A percentile compares a stretch with the other conserved stretches of the same genome.
Conservation (phyloP, 2,329 filamentous ascomycete species). For the Alternaria hordeiaustralica region DNA sequence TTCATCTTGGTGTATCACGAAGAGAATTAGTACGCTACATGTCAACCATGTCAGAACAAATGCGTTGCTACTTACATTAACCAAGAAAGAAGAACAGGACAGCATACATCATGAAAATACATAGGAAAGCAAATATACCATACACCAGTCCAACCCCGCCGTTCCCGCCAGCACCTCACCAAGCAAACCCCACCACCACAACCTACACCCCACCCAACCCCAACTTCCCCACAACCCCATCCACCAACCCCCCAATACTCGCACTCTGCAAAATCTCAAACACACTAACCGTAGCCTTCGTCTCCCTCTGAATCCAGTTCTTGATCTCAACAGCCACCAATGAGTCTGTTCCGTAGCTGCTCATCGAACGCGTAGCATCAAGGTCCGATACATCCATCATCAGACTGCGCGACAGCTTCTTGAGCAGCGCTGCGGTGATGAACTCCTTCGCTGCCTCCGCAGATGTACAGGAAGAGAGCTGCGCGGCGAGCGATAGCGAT, state of each 20-base stretch:
- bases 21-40: too few species aligned
- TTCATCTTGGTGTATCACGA: too few species aligned
- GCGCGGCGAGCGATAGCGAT: background rate
- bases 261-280: constrained; percentile 29
- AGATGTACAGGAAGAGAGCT: constrained; percentile 4
- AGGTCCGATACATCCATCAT: constrained; percentile 23
- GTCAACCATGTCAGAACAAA: too few species aligned
- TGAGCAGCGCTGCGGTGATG: constrained; percentile 15
- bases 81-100: too few species aligned
- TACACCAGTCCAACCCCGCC: background rate
- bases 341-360: constrained; percentile 30
- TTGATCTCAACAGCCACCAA: constrained; percentile 35
- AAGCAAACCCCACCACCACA: background rate
- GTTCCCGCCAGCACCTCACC: background rate
- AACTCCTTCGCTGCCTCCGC: background rate
- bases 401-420: constrained; percentile 17
- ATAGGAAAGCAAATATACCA: background rate
- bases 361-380: constrained; percentile 14
- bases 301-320: constrained; percentile 28
- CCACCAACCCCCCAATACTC: constrained; percentile 15
- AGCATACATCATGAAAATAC: background rate
- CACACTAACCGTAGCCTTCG: constrained; percentile 17
- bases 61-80: background rate
- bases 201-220: background rate
- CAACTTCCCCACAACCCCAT: constrained; percentile 9